These are phyloP conservation scores for Punica granatum DNA, from an alignment of 345 rosid genomes.

Conservation along the genomic window DNA sequence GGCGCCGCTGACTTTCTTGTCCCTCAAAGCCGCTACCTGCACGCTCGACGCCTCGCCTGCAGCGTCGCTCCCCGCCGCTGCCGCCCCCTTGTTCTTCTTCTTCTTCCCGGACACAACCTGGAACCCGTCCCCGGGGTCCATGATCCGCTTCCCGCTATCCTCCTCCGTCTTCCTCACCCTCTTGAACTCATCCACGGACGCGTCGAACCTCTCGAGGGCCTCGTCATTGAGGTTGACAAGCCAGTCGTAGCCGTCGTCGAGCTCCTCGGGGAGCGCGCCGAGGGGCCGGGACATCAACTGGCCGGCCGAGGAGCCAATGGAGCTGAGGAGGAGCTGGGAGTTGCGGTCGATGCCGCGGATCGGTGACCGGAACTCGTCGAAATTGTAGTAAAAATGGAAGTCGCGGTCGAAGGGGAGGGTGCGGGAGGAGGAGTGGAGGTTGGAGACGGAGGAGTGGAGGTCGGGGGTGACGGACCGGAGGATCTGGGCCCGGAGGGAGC, in stretches of 20 bases:
- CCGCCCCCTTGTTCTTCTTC: constrained; percentile 35
- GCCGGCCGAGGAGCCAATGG: constrained; percentile 43
- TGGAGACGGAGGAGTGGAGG: constrained; percentile 40
- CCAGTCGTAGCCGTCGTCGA: constrained; percentile 68
- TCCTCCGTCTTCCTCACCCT: constrained; percentile 35
- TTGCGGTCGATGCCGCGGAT: constrained; percentile 27
- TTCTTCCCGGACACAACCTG: constrained; percentile 69
- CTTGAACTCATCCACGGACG: constrained; percentile 46
- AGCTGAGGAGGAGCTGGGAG: constrained; percentile 46
- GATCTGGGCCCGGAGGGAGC: constrained; percentile 17
- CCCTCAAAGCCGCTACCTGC: constrained; percentile 48
- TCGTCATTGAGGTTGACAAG: constrained; percentile 64
- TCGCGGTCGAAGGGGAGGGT: constrained; percentile 57
- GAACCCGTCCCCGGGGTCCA: constrained; percentile 40
- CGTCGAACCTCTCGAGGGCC: constrained; percentile 54
- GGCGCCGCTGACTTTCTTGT: constrained; percentile 21
- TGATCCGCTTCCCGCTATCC: constrained; percentile 28
- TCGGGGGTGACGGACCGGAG: constrained; percentile 33
- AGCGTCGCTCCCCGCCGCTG: constrained; percentile 6
- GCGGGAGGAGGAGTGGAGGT: constrained; percentile 40
- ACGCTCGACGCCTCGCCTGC: constrained; percentile 31
- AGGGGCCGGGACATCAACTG: constrained; percentile 26
- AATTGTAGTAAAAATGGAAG: constrained; percentile 79
- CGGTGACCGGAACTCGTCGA: constrained; percentile 64
- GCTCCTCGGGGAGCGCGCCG: constrained; percentile 25